These are phyloP conservation scores for Pseudozyma thailandica DNA, from an alignment of 1,284 basidiomycete genomes.

Conservation along the genomic window DNA sequence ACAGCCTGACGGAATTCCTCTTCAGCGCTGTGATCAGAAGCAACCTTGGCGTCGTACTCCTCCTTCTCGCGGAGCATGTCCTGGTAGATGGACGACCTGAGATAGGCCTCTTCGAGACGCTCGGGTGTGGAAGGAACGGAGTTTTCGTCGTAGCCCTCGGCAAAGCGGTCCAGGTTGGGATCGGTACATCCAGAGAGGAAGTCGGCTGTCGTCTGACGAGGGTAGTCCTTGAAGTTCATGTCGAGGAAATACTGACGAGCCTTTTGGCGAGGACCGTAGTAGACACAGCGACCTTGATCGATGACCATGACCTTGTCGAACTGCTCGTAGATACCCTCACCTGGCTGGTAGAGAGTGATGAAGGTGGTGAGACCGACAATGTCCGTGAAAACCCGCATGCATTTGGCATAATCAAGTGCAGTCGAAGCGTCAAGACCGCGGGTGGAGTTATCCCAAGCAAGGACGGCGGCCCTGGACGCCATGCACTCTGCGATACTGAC, in stretches of 20 bases:
- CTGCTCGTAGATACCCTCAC: slow-evolving; percentile 54
- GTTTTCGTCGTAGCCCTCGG: slow-evolving; percentile 59
- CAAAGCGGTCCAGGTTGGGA: slow-evolving; percentile 68
- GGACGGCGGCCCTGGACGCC: slow-evolving; percentile 55
- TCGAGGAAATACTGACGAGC: slow-evolving; percentile 57
- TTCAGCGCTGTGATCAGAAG: slow-evolving; percentile 28
- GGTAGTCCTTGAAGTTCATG: slow-evolving; percentile 68
- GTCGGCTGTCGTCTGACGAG: slow-evolving; percentile 68
- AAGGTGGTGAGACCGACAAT: slow-evolving; percentile 44
- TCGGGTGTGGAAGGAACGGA: slow-evolving; percentile 61
- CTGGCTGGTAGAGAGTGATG: slow-evolving; percentile 61
- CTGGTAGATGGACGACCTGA: slow-evolving; percentile 39
- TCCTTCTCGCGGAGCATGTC: slow-evolving; percentile 43
- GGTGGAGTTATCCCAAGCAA: slow-evolving; percentile 59
- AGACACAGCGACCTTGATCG: slow-evolving; percentile 64
- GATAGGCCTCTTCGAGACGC: slow-evolving; percentile 59
- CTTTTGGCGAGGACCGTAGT: slow-evolving; percentile 56
- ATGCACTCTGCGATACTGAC: slow-evolving; percentile 69
- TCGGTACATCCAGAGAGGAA: slow-evolving; percentile 70
- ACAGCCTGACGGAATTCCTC: slow-evolving; percentile 41
- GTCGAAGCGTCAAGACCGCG: slow-evolving; percentile 62
- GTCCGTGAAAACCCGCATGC: slow-evolving; percentile 58
- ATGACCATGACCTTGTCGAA: slow-evolving; percentile 64
- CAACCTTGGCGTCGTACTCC: slow-evolving; percentile 45
- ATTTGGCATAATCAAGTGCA: slow-evolving; percentile 58